Evolutionary conservation across 2,329 filamentous ascomycete genomes (phyloP), one percentile per base, ranked within the genome.

Genomic region (Xenoacremonium recifei): DNA sequence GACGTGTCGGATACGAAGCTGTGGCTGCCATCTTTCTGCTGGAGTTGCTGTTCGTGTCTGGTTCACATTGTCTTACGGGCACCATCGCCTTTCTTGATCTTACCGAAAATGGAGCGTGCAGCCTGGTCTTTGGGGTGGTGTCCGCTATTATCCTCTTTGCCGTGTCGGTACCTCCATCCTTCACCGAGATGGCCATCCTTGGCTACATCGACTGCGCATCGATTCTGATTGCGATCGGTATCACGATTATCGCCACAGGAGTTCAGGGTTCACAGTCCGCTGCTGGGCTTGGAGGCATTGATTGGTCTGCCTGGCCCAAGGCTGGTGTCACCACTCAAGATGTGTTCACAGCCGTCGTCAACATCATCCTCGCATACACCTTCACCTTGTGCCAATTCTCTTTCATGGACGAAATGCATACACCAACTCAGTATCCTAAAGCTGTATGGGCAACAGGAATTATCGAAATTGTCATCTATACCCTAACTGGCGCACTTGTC

Each of bases 41-140:
- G 13, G 77, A 84, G 60, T 67, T 85, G n/a, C 62, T 84, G 34
- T 84, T 86, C 65, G 73, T 83, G 56, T 79, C 82, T 67, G 79
- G 74, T n/a, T 82, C 80, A 17, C 84, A 87, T 60, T 27, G 23
- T 67, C 67, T 85, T 42, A 83, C 80, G 0, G 85, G 84, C 51
- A 73, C 72, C 18, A 80, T 85, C 51, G 81, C 81, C 49, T 75
- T 85, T 53, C 73, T 85, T 53, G 73, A 54, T 34, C 48, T 59
- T 5, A 67, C 65, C 55, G 60, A 38, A 53, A 68, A 42, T 19
- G 38, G 17, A n/a, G 21, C 25, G 21, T 45, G 43, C 21, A 37
- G 30, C 9, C 30, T 42, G 5, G 61, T 61, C 39, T 69, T 68
- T 37, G 59, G 59, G n/a, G 58, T 67, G 38, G 56, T 67, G 18